These are phyloP conservation scores for Baudoinia panamericana DNA, from an alignment of 495 filamentous ascomycete genomes.

Conservation along the genomic window DNA sequence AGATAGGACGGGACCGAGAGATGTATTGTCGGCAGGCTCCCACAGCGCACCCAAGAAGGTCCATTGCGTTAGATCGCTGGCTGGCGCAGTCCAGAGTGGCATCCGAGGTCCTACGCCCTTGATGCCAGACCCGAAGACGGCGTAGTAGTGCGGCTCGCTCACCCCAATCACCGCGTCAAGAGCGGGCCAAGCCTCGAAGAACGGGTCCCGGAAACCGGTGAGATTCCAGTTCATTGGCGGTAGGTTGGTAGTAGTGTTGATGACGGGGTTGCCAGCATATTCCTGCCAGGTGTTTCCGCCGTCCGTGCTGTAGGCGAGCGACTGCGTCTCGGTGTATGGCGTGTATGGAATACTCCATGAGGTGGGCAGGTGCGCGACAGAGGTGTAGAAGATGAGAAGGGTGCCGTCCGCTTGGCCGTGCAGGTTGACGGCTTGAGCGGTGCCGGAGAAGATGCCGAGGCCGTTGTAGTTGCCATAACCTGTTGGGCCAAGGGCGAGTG, in stretches of 20 bases:
- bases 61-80: slow-evolving; percentile 38
- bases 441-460: slow-evolving; percentile 42
- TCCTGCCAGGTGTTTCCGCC: slow-evolving; percentile 40
- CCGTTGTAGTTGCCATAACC: slow-evolving; percentile 33
- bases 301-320: slow-evolving; percentile 37
- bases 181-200: slow-evolving; percentile 34
- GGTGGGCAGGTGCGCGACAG: slow-evolving; percentile 39
- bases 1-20: slow-evolving; percentile 26
- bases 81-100: slow-evolving; percentile 40
- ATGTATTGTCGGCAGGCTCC: slow-evolving; percentile 32
- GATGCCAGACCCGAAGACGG: slow-evolving; percentile 42
- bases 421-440: slow-evolving; percentile 34
- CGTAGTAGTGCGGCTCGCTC: slow-evolving; percentile 32
- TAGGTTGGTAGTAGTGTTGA: slow-evolving; percentile 22
- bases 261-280: slow-evolving; percentile 38
- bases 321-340: slow-evolving; percentile 38
- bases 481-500: slow-evolving; percentile 24
- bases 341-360: slow-evolving; percentile 37
- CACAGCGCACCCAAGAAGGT: slow-evolving; percentile 38
- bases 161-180: slow-evolving; percentile 29
- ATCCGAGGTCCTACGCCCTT: slow-evolving; percentile 35
- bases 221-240: slow-evolving; percentile 36
- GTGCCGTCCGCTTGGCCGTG: slow-evolving; percentile 33
- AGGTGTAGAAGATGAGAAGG: slow-evolving; percentile 40
- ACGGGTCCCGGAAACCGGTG: slow-evolving; percentile 46